Evolutionary conservation across 192 early-diverging fungal species (phyloP).

Genomic region (Umbelopsis sp.): DNA sequence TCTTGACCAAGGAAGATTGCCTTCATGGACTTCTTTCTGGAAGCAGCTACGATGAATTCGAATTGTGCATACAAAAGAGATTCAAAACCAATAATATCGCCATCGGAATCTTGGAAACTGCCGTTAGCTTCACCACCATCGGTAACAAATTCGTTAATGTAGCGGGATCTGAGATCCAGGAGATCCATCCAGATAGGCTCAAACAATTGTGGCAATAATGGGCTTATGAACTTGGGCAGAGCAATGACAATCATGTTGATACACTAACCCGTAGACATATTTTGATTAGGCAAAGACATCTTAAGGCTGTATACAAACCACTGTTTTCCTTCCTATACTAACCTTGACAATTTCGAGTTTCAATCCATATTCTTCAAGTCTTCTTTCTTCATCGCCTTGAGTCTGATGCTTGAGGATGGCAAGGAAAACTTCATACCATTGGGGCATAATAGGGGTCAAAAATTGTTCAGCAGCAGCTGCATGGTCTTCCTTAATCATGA

Average conservation of each 20-base stretch:
- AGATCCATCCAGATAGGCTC: conserved; percentile 75
- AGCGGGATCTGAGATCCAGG: conserved; percentile 55
- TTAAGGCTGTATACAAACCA: background rate
- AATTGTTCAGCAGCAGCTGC: conserved; percentile 69
- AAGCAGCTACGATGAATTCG: conserved; percentile 65
- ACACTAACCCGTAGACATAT: conserved; percentile 42
- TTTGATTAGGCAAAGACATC: background rate
- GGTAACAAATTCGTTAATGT: conserved; percentile 50
- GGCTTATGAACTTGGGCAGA: conserved; percentile 64
- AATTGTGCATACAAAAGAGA: conserved; percentile 66
- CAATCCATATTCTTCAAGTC: conserved; percentile 59
- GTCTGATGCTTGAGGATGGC: conserved; percentile 54
- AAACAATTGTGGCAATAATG: conserved; percentile 53
- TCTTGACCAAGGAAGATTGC: conserved; percentile 50
- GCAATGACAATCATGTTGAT: conserved; percentile 58
- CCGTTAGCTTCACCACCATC: conserved; percentile 36
- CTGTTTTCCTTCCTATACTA: background rate
- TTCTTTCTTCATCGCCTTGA: conserved; percentile 51
- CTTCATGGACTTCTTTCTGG: conserved; percentile 54
- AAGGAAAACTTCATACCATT: conserved; percentile 78
- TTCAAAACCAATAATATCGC: conserved; percentile 68
- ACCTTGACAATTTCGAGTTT: conserved; percentile 78
- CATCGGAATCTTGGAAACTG: conserved; percentile 70
- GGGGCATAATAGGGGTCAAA: conserved; percentile 71
- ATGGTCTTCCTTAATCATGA: conserved; percentile 77